Percentiles rank a stretch among this genome's conserved stretches.
Evolutionary conservation across 1,284 basidiomycete species (phyloP).

Genomic region (Ganoderma resinaceum): DNA sequence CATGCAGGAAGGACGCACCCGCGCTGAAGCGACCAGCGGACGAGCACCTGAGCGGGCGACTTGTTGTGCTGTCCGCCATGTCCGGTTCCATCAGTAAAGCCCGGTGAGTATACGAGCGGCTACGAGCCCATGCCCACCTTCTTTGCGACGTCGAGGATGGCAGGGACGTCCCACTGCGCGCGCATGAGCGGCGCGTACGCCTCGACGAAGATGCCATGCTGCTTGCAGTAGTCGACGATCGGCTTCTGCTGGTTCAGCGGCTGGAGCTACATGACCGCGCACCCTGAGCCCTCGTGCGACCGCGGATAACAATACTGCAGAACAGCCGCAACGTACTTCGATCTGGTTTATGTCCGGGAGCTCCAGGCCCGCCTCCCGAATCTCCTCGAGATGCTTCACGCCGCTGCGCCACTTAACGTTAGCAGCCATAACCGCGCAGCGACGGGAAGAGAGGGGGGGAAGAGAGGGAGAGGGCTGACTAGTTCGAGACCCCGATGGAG

Average conservation of each 20-base stretch:
- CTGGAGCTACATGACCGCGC: constrained; percentile 59
- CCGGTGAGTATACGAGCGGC: neutral
- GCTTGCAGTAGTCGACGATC: constrained; percentile 79
- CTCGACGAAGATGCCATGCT: constrained; percentile 74
- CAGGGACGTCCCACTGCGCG: constrained; percentile 48
- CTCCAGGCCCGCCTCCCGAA: constrained; percentile 64
- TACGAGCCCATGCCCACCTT: constrained; percentile 45
- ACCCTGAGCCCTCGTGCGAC: neutral
- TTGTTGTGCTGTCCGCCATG: constrained; percentile 49
- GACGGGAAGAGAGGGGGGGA: too few relatives aligned
- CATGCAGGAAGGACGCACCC: constrained; percentile 34
- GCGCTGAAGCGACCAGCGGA: constrained; percentile 75
- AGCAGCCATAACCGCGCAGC: constrained; percentile 28
- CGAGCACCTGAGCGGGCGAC: constrained; percentile 63
- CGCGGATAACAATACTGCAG: neutral
- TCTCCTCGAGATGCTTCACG: constrained; percentile 79
- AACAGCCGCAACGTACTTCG: constrained; percentile 53
- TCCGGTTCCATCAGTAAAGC: too few relatives aligned
- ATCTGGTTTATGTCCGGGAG: constrained; percentile 85
- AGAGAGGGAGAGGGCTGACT: constrained; percentile 50
- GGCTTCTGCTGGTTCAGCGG: constrained; percentile 83
- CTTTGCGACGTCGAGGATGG: constrained; percentile 49
- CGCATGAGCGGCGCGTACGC: constrained; percentile 64
- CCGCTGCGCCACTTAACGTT: constrained; percentile 17
- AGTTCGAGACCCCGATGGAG: constrained; percentile 71